phyloP scores from a whole-genome alignment of 306 rosid genomes.

The Castanospermum australe region DNA sequence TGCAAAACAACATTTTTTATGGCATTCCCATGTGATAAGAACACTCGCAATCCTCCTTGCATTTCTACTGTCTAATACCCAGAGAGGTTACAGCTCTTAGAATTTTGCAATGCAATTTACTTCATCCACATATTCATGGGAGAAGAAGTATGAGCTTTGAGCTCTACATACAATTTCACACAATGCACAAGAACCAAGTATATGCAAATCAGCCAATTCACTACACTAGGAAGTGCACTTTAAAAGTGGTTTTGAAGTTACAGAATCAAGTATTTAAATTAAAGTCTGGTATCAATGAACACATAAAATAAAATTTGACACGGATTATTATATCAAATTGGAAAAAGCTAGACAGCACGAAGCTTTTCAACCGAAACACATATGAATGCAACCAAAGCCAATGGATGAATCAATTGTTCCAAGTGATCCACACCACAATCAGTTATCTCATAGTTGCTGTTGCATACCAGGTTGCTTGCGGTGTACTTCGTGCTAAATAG shows the following conservation, averaged over 20 bases:
- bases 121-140: background rate
- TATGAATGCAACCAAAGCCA: background rate
- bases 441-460: background rate
- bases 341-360: background rate
- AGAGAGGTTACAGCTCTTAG: slow-evolving; percentile 16
- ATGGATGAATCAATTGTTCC: background rate
- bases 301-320: background rate
- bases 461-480: background rate
- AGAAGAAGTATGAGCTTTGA: background rate
- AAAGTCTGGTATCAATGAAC: background rate
- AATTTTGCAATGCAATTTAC: background rate
- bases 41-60: slow-evolving; percentile 77
- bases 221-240: background rate
- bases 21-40: slow-evolving; percentile 61
- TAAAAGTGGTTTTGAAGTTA: background rate
- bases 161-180: background rate
- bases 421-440: background rate
- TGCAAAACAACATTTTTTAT: slow-evolving; percentile 78
- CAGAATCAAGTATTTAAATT: background rate
- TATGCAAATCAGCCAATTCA: background rate
- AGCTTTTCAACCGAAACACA: background rate
- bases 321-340: background rate
- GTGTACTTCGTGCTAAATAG: background rate
- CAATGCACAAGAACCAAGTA: slow-evolving; percentile 1
- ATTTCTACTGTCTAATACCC: slow-evolving; percentile 48